A percentile compares a stretch with the other conserved stretches of the same genome.
These are phyloP conservation scores for Suillus americanus DNA, from an alignment of 768 basidiomycete genomes.

Conservation along the genomic window DNA sequence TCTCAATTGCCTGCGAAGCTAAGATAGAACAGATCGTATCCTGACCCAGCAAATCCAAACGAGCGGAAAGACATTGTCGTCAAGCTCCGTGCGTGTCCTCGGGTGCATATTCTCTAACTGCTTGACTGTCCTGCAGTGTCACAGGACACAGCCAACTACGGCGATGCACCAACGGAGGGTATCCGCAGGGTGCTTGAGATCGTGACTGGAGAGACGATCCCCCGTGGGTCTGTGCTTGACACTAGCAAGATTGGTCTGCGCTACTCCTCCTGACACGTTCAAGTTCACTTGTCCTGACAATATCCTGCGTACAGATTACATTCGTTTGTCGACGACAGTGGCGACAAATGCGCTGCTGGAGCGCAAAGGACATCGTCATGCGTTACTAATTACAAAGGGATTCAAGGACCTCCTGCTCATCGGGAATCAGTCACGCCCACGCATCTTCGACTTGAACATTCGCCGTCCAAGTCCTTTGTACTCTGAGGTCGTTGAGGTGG, in stretches of 20 bases:
- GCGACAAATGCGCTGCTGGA: slow-evolving; percentile 96
- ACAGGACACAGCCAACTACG: slow-evolving; percentile 84
- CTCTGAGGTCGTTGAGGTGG: slow-evolving; percentile 59
- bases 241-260: slow-evolving; percentile 76
- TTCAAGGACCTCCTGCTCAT: slow-evolving; percentile 92
- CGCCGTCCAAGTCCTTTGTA: slow-evolving; percentile 76
- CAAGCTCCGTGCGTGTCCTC: slow-evolving; percentile 67
- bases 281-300: background rate
- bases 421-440: slow-evolving; percentile 92
- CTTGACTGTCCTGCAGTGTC: slow-evolving; percentile 55
- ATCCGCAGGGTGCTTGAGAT: slow-evolving; percentile 83
- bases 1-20: background rate
- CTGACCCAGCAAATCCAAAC: slow-evolving; percentile 59
- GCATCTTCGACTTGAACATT: slow-evolving; percentile 94
- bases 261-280: background rate
- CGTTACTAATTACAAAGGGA: slow-evolving; percentile 86
- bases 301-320: slow-evolving; percentile 60
- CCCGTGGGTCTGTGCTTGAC: slow-evolving; percentile 62
- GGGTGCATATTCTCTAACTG: background rate
- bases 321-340: slow-evolving; percentile 90
- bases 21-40: slow-evolving; percentile 56
- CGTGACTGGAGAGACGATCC: slow-evolving; percentile 66
- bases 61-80: slow-evolving; percentile 82
- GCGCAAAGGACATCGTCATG: slow-evolving; percentile 90
- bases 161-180: slow-evolving; percentile 93